These are phyloP conservation scores for Cymodocea nodosa DNA, from an alignment of 116 monocot genomes.

Conservation along the genomic window DNA sequence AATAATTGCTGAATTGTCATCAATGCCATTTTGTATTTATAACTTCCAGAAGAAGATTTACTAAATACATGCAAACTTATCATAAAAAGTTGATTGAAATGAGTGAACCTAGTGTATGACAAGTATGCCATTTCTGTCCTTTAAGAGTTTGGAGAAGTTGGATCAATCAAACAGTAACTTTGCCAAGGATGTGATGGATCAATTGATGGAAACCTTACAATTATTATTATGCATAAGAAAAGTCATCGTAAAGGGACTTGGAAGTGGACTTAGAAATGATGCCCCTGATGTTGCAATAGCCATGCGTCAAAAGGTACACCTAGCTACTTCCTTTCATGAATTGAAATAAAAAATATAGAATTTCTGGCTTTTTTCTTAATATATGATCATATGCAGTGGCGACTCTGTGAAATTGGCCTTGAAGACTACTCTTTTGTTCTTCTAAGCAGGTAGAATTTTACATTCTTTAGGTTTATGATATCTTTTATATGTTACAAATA, in stretches of 20 bases:
- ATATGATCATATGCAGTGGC: slow-evolving; percentile 41
- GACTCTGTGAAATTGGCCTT: slow-evolving; percentile 88
- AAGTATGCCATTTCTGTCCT: too few relatives aligned
- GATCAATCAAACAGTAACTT: slow-evolving; percentile 18
- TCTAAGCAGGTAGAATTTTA: slow-evolving; percentile 54
- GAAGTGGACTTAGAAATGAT: slow-evolving; percentile 95
- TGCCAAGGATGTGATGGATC: slow-evolving; percentile 12
- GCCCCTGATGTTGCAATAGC: slow-evolving; percentile 92
- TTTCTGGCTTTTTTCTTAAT: not conserved
- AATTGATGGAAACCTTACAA: slow-evolving; percentile 45
- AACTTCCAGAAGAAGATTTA: too few relatives aligned
- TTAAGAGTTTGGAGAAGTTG: slow-evolving; percentile 62
- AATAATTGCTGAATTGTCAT: too few relatives aligned
- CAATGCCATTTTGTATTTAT: too few relatives aligned
- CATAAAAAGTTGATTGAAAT: too few relatives aligned
- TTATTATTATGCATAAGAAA: slow-evolving; percentile 53
- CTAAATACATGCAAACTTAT: too few relatives aligned
- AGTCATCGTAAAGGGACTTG: slow-evolving; percentile 63
- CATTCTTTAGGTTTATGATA: too few relatives aligned
- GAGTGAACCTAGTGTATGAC: too few relatives aligned
- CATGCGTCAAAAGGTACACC: slow-evolving; percentile 79
- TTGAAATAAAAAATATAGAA: not conserved
- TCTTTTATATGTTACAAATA: too few relatives aligned
- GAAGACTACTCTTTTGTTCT: slow-evolving; percentile 95
- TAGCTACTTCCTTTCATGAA: not conserved